Evolutionary conservation across 2,329 filamentous ascomycete genomes (phyloP).

Genomic region (Colletotrichum eremochloae): DNA sequence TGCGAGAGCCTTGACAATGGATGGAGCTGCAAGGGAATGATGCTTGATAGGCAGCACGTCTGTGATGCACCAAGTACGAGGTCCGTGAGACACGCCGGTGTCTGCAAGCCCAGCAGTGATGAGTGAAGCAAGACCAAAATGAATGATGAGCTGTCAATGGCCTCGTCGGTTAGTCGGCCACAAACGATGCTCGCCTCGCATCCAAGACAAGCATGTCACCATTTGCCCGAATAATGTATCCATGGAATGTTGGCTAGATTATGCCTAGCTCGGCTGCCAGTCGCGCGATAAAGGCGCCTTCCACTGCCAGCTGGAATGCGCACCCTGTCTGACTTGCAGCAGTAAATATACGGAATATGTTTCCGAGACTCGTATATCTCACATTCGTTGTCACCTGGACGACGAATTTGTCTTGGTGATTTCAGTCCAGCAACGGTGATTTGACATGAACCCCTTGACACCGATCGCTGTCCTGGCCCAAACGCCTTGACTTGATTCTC

Average conservation of each 20-base stretch:
- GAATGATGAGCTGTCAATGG: neutral
- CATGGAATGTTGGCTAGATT: conserved; percentile 16
- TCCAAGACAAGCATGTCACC: conserved; percentile 11
- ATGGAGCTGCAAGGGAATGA: conserved; percentile 8
- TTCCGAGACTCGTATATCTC: conserved; percentile 9
- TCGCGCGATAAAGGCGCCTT: neutral
- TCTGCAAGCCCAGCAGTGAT: conserved; percentile 4
- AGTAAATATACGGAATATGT: neutral
- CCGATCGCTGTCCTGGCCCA: neutral
- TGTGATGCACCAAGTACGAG: conserved; percentile 24
- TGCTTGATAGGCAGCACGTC: conserved; percentile 23
- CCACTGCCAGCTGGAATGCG: neutral
- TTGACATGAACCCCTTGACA: conserved; percentile 1
- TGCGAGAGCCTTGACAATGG: neutral
- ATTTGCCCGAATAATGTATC: neutral
- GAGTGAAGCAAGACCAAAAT: neutral
- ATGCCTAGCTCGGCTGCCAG: neutral
- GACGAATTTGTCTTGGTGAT: neutral
- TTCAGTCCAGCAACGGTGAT: neutral
- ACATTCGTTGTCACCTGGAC: neutral
- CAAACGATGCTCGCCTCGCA: neutral
- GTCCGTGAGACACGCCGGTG: conserved; percentile 18
- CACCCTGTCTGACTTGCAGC: neutral
- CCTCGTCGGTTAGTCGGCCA: neutral
- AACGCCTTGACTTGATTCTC: neutral